Base-by-base conservation (phyloP, 2,329 filamentous ascomycete genomes). In the Colletotrichum acutatum region DNA sequence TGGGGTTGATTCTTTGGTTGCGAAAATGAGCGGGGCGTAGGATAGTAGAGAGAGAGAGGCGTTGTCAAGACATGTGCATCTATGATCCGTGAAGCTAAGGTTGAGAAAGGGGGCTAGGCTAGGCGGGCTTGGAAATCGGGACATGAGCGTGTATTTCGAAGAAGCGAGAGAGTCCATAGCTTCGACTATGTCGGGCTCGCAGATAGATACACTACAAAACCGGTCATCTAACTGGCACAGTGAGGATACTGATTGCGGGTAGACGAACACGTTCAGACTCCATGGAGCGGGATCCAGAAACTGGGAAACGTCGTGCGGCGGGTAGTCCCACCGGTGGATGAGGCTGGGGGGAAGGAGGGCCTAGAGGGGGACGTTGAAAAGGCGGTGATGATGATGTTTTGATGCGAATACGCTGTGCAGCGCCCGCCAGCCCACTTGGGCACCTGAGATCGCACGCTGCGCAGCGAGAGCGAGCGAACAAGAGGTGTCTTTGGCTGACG, bases 371-470 rank as follows among this genome's bases (percentile, higher is more conserved):
- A 12, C 8, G 16, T 34, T 46, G 46, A 72, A 72, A 72, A 72
- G 65, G 69, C 69, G 69, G 69, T 72, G 69, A 72, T 72, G 58
- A 5, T 16, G 37, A 42, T 19, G 16, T 19, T 42, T 42, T 42
- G 37, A 42, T 42, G 37, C 37, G 37, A 64, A 34, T 54, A 16
- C 28, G 42, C 34, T 26, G 14, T 52, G 11, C 42, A 30, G 12
- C 52, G 12, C 22, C n/a, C 57, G 34, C 37, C 65, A 56, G 34
- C 54, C 65, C 65, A 67, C 65, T 67, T 60, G 7, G 22, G 54
- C 49, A 14, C 30, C 8, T 11, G 12, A 28, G 16, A 57, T 42
- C n/a, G 34, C 52, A 37, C 5, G 16, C 37, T 42, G 37, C 37
- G 14, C 52, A 60, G 30, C 42, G 19, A 49, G 42, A 22, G 42